Base-by-base conservation (phyloP, 108 stramenopile genomes). In the Schizochytrium sp. region DNA sequence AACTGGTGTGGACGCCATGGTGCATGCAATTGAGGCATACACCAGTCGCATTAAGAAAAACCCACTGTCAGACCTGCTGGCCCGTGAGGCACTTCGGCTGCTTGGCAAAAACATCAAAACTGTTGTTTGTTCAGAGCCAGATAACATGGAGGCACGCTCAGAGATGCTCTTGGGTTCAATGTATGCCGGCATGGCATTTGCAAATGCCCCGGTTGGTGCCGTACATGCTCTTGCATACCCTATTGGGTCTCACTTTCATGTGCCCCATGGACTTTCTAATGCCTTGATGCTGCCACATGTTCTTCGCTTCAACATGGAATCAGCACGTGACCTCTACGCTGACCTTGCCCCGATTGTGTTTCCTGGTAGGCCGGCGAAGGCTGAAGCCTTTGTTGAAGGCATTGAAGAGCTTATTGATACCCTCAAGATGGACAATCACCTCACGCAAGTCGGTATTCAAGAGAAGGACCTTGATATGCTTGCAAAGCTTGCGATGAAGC, bases 221-320 rank as follows among this genome's bases (percentile, higher is more conserved):
- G 89, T 89, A 8, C 89, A 89, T 49, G 89, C 89, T 4, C 89
- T 89, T 19, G 89, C 89, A 40, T 89, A 89, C 57, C 89, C 89
- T 15, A 72, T 89, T 10, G 89, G 89, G 1, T 44, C 72, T 3
- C 72, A 76, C 49, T 89, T 89, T 19, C 46, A 76, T 53, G 89
- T 89, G 4, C 73, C 89, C n/a, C 89, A 89, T 60, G 89, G 89
- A 10, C 72, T 89, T 13, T 76, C 72, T n/a, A 76, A 76, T 53
- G 50, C 89, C 2, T 55, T 89, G 7, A 89, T 89, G 89, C 73
- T 89, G 59, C 89, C 89, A 12, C 89, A 72, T 44, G 89, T 89
- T 2, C 28, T 89, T 72, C 38, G 89, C 2, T 89, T 76, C 50
- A 89, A 89, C 40, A 73, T 41, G 42, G 2, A 72, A 5, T 57